Evolutionary conservation across 805 yeast species (phyloP), one percentile per base, ranked within the genome.

Genomic region (Candida tallmaniae): DNA sequence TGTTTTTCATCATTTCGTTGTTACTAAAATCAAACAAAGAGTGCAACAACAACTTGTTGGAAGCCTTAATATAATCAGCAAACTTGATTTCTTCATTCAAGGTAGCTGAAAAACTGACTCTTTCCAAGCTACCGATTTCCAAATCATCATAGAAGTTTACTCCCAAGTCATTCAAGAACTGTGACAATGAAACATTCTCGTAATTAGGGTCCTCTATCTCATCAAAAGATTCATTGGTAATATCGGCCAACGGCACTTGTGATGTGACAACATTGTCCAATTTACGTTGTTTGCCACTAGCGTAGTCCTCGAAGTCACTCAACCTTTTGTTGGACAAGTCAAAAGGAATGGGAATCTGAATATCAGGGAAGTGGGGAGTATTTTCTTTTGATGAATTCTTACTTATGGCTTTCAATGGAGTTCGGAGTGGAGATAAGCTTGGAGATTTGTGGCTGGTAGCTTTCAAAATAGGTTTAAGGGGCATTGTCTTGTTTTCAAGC

Each of bases 1-100:
- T 70, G 37, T 73, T 73, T 23, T 66, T 67, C n/a, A 60, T 53
- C 35, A 79, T 51, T 41, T 78, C 83, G 25, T 67, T 63, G 42
- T 76, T 68, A 36, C 79, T 71, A 40, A 76, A 74, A 21, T 74
- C 73, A 42, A 66, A 69, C 44, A 77, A 60, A 29, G 74, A 75
- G 18, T 72, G 51, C 10, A 65, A 45, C 6, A 73, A 71, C 10
- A 73, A 50, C 32, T 62, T 60, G 13, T 66, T 60, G 14, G 57
- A 52, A 0, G 73, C 73, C 15, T 44, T 45, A 4, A 62, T 52
- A 40, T 57, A 70, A 25, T 70, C 76, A 4, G 45, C 45, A 23
- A 54, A 40, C 4, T 43, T 42, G n/a, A 50, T 38, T 1, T 31
- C 29, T 5, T 34, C 38, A 9, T 32, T 29, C 2, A 37, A 17